Percentiles rank a stretch among this genome's conserved stretches.
phyloP scores from a whole-genome alignment of 2,329 filamentous ascomycete species.

The Neofusicoccum sp. region DNA sequence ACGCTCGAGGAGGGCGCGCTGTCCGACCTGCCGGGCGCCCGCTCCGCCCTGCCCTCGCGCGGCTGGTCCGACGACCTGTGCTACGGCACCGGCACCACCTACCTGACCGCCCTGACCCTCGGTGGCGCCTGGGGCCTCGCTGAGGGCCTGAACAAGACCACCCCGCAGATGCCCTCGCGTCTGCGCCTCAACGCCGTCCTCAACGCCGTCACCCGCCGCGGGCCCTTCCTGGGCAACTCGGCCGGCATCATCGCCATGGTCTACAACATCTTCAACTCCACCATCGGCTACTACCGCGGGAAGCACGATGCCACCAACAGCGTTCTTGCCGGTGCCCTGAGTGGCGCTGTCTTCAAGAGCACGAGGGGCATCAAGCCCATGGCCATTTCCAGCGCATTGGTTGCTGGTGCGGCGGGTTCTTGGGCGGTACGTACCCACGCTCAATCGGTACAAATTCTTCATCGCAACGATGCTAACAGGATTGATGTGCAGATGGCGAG shows the following conservation, averaged over 20 bases:
- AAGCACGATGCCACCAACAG: constrained; percentile 79
- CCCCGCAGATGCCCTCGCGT: constrained; percentile 77
- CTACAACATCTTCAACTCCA: constrained; percentile 72
- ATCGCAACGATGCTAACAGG: constrained; percentile 1
- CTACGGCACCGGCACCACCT: constrained; percentile 95
- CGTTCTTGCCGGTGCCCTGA: constrained; percentile 79
- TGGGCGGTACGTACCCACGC: constrained; percentile 76
- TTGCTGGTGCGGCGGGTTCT: constrained; percentile 78
- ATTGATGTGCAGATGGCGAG: constrained; percentile 9
- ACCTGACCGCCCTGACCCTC: constrained; percentile 80
- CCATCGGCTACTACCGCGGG: constrained; percentile 42
- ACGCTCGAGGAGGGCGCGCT: constrained; percentile 89
- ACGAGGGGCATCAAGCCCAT: constrained; percentile 88
- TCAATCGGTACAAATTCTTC: not conserved
- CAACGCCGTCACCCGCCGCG: constrained; percentile 89
- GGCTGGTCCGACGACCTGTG: constrained; percentile 98
- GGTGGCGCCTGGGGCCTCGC: constrained; percentile 92
- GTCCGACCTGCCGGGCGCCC: constrained; percentile 80
- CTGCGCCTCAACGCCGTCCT: constrained; percentile 91
- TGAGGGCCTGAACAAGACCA: constrained; percentile 78
- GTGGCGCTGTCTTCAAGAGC: constrained; percentile 95
- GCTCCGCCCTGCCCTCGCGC: constrained; percentile 87
- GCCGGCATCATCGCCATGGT: constrained; percentile 94
- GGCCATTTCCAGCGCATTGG: constrained; percentile 90
- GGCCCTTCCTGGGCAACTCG: constrained; percentile 94